These are phyloP conservation scores for Malassezia brasiliensis DNA, from an alignment of 1,284 basidiomycete genomes.

Conservation along the genomic window DNA sequence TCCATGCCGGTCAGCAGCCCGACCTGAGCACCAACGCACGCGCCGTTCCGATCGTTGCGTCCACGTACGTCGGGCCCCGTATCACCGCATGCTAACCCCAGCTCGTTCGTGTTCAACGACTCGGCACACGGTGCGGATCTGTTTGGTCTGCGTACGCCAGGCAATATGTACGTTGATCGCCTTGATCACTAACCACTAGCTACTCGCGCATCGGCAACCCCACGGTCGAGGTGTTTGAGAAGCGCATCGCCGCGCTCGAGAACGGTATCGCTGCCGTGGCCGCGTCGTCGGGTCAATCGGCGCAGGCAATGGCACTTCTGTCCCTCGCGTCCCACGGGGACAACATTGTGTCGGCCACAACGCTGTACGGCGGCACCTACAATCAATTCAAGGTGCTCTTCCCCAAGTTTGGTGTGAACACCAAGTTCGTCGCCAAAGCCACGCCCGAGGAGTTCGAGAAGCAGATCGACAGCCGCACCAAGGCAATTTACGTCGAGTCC, in stretches of 20 bases:
- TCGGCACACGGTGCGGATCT: constrained; percentile 65
- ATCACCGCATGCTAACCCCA: constrained; percentile 1
- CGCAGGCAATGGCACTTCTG: constrained; percentile 63
- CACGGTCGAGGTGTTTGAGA: constrained; percentile 74
- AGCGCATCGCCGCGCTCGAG: constrained; percentile 71
- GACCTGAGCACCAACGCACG: constrained; percentile 65
- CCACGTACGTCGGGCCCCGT: constrained; percentile 29
- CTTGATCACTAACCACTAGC: constrained; percentile 8
- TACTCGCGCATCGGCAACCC: constrained; percentile 64
- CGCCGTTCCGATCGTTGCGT: constrained; percentile 67
- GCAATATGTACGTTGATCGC: constrained; percentile 54
- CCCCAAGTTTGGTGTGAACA: constrained; percentile 67
- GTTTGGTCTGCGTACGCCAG: constrained; percentile 58
- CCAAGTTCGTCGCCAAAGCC: constrained; percentile 63
- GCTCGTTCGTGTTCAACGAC: constrained; percentile 47
- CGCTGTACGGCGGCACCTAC: constrained; percentile 57
- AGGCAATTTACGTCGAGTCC: constrained; percentile 63
- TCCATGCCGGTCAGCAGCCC: constrained; percentile 68
- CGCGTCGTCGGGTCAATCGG: constrained; percentile 66
- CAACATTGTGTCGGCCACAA: constrained; percentile 63
- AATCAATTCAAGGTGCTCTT: constrained; percentile 70
- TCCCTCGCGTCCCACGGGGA: constrained; percentile 63
- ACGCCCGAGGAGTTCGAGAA: constrained; percentile 61
- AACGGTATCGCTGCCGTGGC: constrained; percentile 72
- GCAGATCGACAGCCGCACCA: constrained; percentile 50